phyloP scores from a whole-genome alignment of 2,329 filamentous ascomycete genomes.

The Sclerotinia subarctica region DNA sequence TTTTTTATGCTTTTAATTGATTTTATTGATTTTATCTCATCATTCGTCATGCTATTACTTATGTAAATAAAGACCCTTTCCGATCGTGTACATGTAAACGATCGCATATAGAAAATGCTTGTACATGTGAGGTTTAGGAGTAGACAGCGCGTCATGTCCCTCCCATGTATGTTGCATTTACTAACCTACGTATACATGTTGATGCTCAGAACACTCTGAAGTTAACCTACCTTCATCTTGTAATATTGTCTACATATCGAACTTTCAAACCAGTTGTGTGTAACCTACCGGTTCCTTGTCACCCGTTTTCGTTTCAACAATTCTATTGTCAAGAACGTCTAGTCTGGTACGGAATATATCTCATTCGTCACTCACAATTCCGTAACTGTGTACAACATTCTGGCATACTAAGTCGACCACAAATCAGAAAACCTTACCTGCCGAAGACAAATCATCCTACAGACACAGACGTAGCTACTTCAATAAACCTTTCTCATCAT shows the following conservation, averaged over 20 bases:
- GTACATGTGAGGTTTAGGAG: background rate
- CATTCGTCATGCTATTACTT: background rate
- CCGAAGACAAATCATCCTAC: background rate
- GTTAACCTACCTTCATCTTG: background rate
- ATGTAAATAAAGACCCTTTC: no score
- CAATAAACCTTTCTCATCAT: background rate
- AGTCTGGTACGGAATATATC: background rate
- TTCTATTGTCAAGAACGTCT: background rate
- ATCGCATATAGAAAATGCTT: background rate
- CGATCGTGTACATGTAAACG: background rate
- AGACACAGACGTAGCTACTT: background rate
- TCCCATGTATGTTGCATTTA: background rate
- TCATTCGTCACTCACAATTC: background rate
- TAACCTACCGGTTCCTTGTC: no score
- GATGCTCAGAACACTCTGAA: no score
- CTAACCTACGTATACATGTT: background rate
- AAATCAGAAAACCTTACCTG: background rate
- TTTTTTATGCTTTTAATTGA: no score
- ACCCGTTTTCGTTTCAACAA: background rate
- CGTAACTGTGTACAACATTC: slow-evolving; percentile 1
- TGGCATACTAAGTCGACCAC: background rate
- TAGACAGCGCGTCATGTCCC: background rate
- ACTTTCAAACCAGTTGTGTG: background rate
- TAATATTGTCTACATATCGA: background rate
- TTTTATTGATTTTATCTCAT: background rate